A percentile compares a stretch with the other conserved stretches of the same genome.
Evolutionary conservation across 352 stramenopile species (phyloP).

Genomic region (Pelagophyceae sp.): DNA sequence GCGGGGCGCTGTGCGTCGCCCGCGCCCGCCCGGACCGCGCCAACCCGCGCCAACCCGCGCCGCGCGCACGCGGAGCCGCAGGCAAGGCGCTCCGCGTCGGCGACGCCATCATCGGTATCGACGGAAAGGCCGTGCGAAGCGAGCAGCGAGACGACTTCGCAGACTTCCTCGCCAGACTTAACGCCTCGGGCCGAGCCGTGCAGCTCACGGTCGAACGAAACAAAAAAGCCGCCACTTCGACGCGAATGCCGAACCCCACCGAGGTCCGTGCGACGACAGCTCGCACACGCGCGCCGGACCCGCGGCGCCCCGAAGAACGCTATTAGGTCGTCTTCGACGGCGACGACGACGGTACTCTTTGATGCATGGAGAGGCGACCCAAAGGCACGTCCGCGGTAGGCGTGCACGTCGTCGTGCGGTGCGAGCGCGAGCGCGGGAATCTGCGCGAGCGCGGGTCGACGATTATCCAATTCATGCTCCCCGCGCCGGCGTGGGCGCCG

Average conservation of each 20-base stretch:
- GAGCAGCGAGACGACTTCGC: neutral
- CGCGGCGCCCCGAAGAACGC: too few species aligned
- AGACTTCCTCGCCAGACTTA: neutral
- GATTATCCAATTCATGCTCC: neutral
- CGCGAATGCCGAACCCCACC: too few species aligned
- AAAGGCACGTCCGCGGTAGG: too few species aligned
- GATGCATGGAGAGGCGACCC: too few species aligned
- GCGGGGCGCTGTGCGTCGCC: neutral
- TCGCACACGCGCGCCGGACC: too few species aligned
- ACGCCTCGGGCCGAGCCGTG: neutral
- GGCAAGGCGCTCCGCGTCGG: neutral
- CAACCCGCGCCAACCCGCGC: too few species aligned
- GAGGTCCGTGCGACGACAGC: too few species aligned
- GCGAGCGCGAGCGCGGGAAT: neutral
- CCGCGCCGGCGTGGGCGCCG: neutral
- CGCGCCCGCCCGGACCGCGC: too few species aligned
- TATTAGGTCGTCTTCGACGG: constrained; percentile 2
- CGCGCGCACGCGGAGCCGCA: too few species aligned
- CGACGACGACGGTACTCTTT: neutral
- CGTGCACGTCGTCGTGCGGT: neutral
- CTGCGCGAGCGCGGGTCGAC: too few species aligned
- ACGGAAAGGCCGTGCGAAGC: neutral
- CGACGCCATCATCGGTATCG: constrained; percentile 5
- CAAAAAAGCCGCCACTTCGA: too few species aligned
- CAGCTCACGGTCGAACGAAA: neutral